Conservation (phyloP, 441 rosid species). For the Francoa sonchifolia region DNA sequence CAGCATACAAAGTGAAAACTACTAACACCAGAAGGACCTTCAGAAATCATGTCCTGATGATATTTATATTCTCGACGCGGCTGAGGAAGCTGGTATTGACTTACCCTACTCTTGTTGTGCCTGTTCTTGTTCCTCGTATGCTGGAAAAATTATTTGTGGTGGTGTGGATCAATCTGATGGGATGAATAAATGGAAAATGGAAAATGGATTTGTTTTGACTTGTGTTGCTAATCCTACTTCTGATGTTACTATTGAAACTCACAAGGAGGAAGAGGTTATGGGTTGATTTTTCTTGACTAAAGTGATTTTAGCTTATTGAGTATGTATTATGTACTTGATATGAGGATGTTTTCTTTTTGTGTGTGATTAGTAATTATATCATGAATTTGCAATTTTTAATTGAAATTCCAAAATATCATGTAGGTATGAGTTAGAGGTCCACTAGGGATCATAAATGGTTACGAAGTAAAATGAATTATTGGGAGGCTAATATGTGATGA, state of each 20-base stretch:
- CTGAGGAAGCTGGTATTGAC: slow-evolving; percentile 62
- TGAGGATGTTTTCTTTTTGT: neutral
- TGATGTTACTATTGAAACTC: slow-evolving; percentile 61
- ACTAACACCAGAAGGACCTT: slow-evolving; percentile 53
- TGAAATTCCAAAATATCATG: too few species aligned
- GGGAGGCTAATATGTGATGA: too few species aligned
- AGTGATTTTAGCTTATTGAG: too few species aligned
- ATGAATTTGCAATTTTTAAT: too few species aligned
- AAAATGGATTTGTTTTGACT: slow-evolving; percentile 60
- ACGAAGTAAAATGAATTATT: too few species aligned
- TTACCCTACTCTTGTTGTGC: slow-evolving; percentile 94
- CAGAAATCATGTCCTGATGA: slow-evolving; percentile 45
- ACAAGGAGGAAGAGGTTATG: slow-evolving; percentile 73
- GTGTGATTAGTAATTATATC: neutral
- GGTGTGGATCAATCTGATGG: slow-evolving; percentile 63
- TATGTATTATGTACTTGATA: too few species aligned
- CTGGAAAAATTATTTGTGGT: slow-evolving; percentile 46
- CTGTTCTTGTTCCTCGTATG: slow-evolving; percentile 85
- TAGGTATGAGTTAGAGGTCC: too few species aligned
- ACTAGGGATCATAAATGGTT: too few species aligned
- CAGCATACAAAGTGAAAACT: slow-evolving; percentile 63
- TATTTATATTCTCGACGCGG: slow-evolving; percentile 47
- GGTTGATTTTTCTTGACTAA: slow-evolving; percentile 16
- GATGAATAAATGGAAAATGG: slow-evolving; percentile 64
- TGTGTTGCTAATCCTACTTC: slow-evolving; percentile 59